Percentiles rank a stretch among this genome's conserved stretches.
phyloP scores from a whole-genome alignment of 306 rosid species.

The Ormosia semicastrata region DNA sequence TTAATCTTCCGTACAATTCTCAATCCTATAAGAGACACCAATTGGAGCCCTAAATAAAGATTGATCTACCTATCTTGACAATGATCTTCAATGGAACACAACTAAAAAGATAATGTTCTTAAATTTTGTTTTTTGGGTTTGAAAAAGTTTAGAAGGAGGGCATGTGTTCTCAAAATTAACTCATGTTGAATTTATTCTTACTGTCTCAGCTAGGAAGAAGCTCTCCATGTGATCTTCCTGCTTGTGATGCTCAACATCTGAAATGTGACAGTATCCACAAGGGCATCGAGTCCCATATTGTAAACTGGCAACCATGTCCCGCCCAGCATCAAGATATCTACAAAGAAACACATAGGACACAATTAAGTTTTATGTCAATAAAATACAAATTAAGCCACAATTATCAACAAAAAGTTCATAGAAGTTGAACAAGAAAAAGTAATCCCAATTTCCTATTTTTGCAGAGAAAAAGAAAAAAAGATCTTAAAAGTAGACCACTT shows the following conservation, averaged over 20 bases:
- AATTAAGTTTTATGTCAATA: neutral
- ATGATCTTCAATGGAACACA: conserved; percentile 29
- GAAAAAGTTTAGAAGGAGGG: neutral
- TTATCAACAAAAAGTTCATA: conserved; percentile 1
- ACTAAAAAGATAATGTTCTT: neutral
- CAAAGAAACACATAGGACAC: conserved; percentile 27
- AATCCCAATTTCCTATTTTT: conserved; percentile 4
- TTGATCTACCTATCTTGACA: neutral
- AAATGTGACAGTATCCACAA: conserved; percentile 94
- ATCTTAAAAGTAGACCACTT: neutral
- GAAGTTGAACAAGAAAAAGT: neutral
- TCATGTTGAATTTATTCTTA: conserved; percentile 36
- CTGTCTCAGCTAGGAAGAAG: conserved; percentile 96
- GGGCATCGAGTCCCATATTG: conserved; percentile 89
- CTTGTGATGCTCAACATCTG: conserved; percentile 89
- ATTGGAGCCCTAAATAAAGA: neutral
- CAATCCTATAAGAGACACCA: conserved; percentile 5
- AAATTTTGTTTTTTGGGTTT: neutral
- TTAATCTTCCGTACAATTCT: neutral
- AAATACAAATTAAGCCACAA: neutral
- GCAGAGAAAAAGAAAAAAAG: neutral
- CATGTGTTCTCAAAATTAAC: conserved; percentile 13
- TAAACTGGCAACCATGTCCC: conserved; percentile 91
- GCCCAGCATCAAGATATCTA: conserved; percentile 93
- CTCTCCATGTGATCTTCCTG: conserved; percentile 99